Evolutionary conservation across 2,329 filamentous ascomycete species (phyloP), one percentile per base, ranked within the genome.

Genomic region (Aspergillus intermedius): DNA sequence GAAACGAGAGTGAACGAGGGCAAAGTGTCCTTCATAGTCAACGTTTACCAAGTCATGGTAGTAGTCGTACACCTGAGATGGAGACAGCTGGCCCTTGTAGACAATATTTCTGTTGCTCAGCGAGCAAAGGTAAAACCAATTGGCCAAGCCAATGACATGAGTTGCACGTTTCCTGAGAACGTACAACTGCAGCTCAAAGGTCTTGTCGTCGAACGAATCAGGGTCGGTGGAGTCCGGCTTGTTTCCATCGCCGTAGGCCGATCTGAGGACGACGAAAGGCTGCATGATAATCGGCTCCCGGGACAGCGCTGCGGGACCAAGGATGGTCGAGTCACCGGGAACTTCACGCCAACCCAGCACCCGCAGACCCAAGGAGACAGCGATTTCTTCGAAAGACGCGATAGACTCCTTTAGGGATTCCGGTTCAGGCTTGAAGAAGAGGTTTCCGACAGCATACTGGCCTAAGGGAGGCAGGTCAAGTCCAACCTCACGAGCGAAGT

Each of bases 121-220:
- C 44, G 90, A 95, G 79, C 91, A 97, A 50, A 97, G 79, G 71
- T 97, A 97, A 78, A 97, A 97, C 91, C 91, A 97, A 72, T 96
- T 96, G 73, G 94, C 89, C 49, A 96, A 80, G 51, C 91, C 91
- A 67, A 96, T 93, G 62, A 89, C 87, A 76, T 96, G 90, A 43
- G 91, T 95, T 47, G 91, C 87, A 63, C 90, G 87, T 80, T 98
- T 98, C 67, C 91, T 86, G 60, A 98, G 81, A 54, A 97, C 80
- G 71, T 91, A 98, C 48, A 98, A 80, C 75, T 96, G 91, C 63
- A 86, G 83, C 77, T 97, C 93, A 69, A 97, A 97, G 54, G 82
- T 79, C 58, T 83, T 81, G 65, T 89, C 86, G 69, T 96, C 87
- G 71, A 94, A 96, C 63, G 81, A 76, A 62, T 88, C 82, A 50